Evolutionary conservation across 2,329 filamentous ascomycete genomes (phyloP), one percentile per base, ranked within the genome.

Genomic region (Dendrostoma leiphaemia): DNA sequence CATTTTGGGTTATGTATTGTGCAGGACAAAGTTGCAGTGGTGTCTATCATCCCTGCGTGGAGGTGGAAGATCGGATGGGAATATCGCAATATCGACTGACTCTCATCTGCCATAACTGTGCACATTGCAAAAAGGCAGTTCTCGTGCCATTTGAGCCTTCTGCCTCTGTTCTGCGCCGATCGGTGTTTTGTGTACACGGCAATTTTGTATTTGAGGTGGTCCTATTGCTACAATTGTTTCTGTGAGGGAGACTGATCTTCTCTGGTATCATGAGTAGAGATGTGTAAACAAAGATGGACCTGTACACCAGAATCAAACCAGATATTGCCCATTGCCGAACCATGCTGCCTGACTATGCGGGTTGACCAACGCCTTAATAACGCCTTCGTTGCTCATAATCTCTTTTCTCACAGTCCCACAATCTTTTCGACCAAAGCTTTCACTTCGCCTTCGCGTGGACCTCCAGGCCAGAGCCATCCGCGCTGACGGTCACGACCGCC

Each of bases 401-500:
- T n/a, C n/a, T n/a, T n/a, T 23, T 12, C 13, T 21, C 17, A 23
- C 17, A 19, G 15, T 21, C 7, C 17, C 4, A 29, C 15, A 8
- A 13, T 2, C 12, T 5, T 3, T 17, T 13, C 24, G 12, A 13
- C 26, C 17, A 41, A 3, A 8, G 8, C 23, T 19, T 32, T 13
- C 48, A 56, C 50, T 48, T 59, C 43, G 49, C 41, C 35, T 50
- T 48, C 15, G 49, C 48, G 15, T 43, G 47, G 10, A 89, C 76
- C 35, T 82, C 77, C 51, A 91, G 68, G 0, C 81, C 81, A 38
- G 77, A 73, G 31, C 77, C 79, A 56, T 85, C 83, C 12, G 82
- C 80, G 50, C 83, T 86, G 54, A 96, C 77, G 46, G 74, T 75
- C 12, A 96, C 88, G 55, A 78, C 79, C 4, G 89, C 93, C 3